These are phyloP conservation scores for Asterionellopsis glacialis DNA, from an alignment of 108 stramenopile genomes.

Conservation along the genomic window DNA sequence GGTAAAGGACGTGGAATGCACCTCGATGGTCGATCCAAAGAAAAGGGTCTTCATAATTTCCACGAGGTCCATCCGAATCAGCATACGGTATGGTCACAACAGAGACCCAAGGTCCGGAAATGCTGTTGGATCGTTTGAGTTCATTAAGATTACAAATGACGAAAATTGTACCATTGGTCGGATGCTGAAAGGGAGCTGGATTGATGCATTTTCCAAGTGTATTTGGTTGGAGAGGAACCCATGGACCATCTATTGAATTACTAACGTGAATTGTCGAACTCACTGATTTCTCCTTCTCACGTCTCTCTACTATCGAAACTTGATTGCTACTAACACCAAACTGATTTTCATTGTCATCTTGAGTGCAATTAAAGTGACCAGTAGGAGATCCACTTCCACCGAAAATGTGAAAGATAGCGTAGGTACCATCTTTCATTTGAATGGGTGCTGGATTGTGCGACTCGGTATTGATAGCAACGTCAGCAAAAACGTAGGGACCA, in stretches of 20 bases:
- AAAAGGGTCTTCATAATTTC: constrained; percentile 4
- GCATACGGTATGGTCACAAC: neutral
- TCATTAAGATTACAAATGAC: neutral
- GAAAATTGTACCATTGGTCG: constrained; percentile 12
- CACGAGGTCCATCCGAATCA: neutral
- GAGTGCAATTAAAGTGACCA: constrained; percentile 1
- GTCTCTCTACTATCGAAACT: too few species aligned
- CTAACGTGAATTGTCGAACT: constrained; percentile 15
- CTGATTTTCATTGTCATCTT: neutral
- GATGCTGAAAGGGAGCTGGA: constrained; percentile 17
- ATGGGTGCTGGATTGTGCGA: constrained; percentile 12
- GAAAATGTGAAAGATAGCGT: constrained; percentile 8
- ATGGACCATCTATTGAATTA: constrained; percentile 13
- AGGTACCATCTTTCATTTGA: constrained; percentile 6
- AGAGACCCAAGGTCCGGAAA: too few species aligned
- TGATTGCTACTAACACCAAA: too few species aligned
- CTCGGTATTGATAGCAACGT: constrained; percentile 6
- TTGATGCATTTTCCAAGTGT: constrained; percentile 11
- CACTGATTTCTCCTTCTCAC: neutral
- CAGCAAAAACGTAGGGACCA: constrained; percentile 4
- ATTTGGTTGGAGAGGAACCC: constrained; percentile 9
- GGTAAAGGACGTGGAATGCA: constrained; percentile 5
- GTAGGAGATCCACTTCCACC: neutral
- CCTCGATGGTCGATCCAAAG: constrained; percentile 11
- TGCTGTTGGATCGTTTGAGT: too few species aligned